Evolutionary conservation across 306 rosid genomes (phyloP), one percentile per base, ranked within the genome.

Genomic region (Vigna radiata): DNA sequence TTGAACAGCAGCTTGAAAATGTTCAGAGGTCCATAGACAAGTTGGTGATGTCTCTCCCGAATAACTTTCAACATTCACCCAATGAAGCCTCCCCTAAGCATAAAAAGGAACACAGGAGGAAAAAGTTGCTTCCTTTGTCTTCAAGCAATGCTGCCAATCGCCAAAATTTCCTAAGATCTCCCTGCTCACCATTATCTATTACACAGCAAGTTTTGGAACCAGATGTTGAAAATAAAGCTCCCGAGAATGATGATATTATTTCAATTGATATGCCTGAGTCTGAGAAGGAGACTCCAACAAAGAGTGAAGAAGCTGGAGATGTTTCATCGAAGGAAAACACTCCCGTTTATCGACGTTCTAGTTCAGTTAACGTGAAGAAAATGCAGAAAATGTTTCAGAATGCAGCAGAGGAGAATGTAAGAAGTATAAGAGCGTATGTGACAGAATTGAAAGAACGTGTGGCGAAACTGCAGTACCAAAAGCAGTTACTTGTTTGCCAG

Each of bases 341-440:
- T 73, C 81, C 99, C 19, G 93, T 84, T 25, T 90, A 89, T 79
- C 90, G 88, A 55, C 93, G 91, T 56, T 89, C 91, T 55, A 90
- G 99, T 75, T 96, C 99, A 25, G 99, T 96, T 33, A 96, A 96
- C 89, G 93, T 96, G 98, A 96, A 96, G 91, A 96, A 93, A 85
- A 96, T 96, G 99, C 97, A 93, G 89, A 96, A 96, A 83, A 96
- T 96, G 99, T 96, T 96, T 84, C 99, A 96, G 86, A 93, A 92
- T 86, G 99, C 99, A 17, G 99, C 99, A 68, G 99, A 96, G 83
- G 99, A 96, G 88, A 96, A 96, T 73, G 99, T 96, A 65, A 89
- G 98, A 91, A 96, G 89, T 83, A 96, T 96, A 65, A 86, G 98
- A 86, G 89, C 99, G 16, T 96, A 96, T 55, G 99, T 96, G 12